These are phyloP conservation scores for Naegleria lovaniensis DNA, from an alignment of 208 protist genomes.

Conservation along the genomic window DNA sequence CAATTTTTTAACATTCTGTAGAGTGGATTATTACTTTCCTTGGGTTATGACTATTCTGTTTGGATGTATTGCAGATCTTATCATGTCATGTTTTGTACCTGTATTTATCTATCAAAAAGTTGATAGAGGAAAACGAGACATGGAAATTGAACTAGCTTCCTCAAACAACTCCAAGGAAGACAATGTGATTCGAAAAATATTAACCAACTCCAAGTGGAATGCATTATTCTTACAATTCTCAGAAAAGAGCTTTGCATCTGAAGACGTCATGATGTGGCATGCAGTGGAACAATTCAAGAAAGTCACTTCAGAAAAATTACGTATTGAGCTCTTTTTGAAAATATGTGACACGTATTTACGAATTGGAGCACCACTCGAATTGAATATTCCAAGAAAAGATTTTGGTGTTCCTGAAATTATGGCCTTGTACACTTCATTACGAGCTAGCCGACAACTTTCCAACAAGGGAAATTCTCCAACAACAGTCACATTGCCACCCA, in stretches of 20 bases:
- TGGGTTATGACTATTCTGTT: not conserved
- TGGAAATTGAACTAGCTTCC: not conserved
- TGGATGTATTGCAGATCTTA: not conserved
- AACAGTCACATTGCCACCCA: no score
- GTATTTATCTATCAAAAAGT: not conserved
- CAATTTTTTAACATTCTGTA: not conserved
- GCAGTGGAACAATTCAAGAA: not conserved
- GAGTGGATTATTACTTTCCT: not conserved
- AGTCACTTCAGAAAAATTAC: not conserved
- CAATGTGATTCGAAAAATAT: not conserved
- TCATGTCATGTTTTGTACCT: not conserved
- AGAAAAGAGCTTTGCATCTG: not conserved
- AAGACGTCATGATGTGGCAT: not conserved
- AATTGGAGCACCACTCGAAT: not conserved
- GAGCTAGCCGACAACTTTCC: not conserved
- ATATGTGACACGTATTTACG: not conserved
- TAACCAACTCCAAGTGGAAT: not conserved
- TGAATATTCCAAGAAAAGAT: not conserved
- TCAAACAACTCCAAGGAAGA: not conserved
- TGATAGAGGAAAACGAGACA: not conserved
- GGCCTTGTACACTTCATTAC: not conserved
- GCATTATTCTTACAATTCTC: not conserved
- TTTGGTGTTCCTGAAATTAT: not conserved
- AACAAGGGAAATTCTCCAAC: not conserved
- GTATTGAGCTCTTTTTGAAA: not conserved